Base-by-base conservation (phyloP, 768 basidiomycete genomes). In the Lepiota subincarnata region DNA sequence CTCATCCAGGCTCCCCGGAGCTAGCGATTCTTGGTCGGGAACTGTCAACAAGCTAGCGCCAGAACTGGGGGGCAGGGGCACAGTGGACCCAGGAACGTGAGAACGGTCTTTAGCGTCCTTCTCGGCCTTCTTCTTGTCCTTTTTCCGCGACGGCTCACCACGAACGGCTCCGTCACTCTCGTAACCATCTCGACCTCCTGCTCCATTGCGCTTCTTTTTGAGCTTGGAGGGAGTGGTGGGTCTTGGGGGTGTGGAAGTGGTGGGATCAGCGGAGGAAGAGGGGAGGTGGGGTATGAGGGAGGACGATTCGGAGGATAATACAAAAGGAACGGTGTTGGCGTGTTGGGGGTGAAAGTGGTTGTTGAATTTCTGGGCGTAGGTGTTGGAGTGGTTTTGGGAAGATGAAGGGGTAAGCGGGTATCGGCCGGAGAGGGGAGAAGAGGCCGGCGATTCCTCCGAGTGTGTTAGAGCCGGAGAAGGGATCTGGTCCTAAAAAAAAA, bases 111-210 rank as follows among this genome's bases (percentile, higher is more conserved):
- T 39, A 38, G 37, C 41, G 44, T 54, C 57, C 51, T 46, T 53
- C 26, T 58, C 58, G 24, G 58, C 61, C 53, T 60, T 44, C 14
- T 56, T 55, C 34, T 55, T 60, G 41, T 55, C 57, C 55, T 57
- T 55, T 57, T 62, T 64, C 60, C 18, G 65, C 70, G n/a, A 60
- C 16, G 24, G 62, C 40, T 80, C 79, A 47, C 77, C 80, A 35
- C 77, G 56, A 59, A 80, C 77, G 1, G 74, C 79, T 3, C 73
- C 77, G 55, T 81, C 80, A 56, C 76, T 79, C 42, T 81, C 80
- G 58, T 81, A 75, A 2, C 77, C 80, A 59, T 76, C 78, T 16
- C 58, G 67, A 7, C 57, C 62, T 8, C n/a, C n/a, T n/a, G n/a
- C n/a, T n/a, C 38, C 60, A 14, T 52, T 46, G 40, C 65, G 61